phyloP scores from a whole-genome alignment of 805 yeast genomes.

The Suhomyces sp. region DNA sequence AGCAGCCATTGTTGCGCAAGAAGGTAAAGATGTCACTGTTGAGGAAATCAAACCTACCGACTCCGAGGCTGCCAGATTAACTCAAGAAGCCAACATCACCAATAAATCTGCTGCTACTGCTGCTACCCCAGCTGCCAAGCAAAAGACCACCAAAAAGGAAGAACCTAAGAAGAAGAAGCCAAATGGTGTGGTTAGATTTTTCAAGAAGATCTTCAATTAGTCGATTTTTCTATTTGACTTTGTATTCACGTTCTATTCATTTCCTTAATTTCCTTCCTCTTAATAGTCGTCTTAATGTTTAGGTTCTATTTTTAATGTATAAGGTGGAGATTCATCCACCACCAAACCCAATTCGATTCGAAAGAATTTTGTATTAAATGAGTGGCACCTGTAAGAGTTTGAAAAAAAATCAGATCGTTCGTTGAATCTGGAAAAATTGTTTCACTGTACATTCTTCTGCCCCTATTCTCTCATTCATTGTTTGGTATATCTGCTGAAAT shows the following conservation, averaged over 20 bases:
- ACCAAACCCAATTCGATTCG: too few species aligned
- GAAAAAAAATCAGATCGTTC: too few species aligned
- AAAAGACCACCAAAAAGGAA: constrained; percentile 13
- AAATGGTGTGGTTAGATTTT: constrained; percentile 14
- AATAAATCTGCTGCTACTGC: constrained; percentile 6
- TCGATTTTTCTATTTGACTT: constrained; percentile 1
- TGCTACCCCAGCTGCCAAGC: constrained; percentile 16
- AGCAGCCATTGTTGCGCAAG: constrained; percentile 35
- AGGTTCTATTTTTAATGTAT: too few species aligned
- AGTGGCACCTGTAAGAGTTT: too few species aligned
- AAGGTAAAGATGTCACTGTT: constrained; percentile 35
- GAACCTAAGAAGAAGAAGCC: constrained; percentile 14
- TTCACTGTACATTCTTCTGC: too few species aligned
- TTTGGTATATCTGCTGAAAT: too few species aligned
- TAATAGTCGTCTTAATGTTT: constrained; percentile 2
- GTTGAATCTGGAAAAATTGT: too few species aligned
- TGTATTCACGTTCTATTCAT: constrained; percentile 2
- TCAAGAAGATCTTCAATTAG: constrained; percentile 15
- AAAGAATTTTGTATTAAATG: too few species aligned
- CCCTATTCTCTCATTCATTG: too few species aligned
- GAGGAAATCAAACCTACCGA: constrained; percentile 45
- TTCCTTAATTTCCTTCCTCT: constrained; percentile 4
- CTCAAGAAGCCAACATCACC: constrained; percentile 28
- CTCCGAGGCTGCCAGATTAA: constrained; percentile 36
- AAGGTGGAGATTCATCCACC: too few species aligned